Base-by-base conservation (phyloP, 352 stramenopile species). In the Phytophthora tubulina region DNA sequence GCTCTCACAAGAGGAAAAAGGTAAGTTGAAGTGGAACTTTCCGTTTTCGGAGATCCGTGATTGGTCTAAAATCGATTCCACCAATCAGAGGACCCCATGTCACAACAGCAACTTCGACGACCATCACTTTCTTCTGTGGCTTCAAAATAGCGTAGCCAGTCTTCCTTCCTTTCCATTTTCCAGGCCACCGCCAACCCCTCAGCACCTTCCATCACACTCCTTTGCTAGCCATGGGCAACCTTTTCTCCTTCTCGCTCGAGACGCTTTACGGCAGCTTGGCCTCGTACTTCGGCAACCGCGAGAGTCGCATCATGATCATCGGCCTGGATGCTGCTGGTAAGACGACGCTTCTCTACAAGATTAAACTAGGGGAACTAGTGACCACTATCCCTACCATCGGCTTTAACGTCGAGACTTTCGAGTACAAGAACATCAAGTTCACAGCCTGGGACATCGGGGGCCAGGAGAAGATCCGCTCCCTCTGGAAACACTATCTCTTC, bases 251-350 rank as follows among this genome's bases (percentile, higher is more conserved):
- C 51, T 86, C 79, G 7, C 30, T 84, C 14, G 67, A 80, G 57
- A 61, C 73, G 13, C 49, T 82, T 15, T 78, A 82, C 53, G 61
- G 66, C 52, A 63, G 54, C 32, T 42, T 87, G 35, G 44, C 69
- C 13, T 73, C 48, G 10, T 87, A 69, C 65, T 86, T 76, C 38
- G 31, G 70, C 53, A 70, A 75, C 74, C 74, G 67, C 32, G 67
- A 84, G 44, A 81, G 73, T 27, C 78, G 78, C 73, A 81, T 87
- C 61, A 67, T 99, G 53, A 98, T 99, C 80, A 85, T 97, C n/a
- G 92, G 92, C 1, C 84, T 98, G 11, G 97, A 99, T 80, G 95
- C 92, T 27, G 97, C 96, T 21, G 97, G 96, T 76, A 99, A 99
- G 85, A 99, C 97, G 1, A 99, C 97, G 35, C 96, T 99, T 67